Percentiles rank a stretch among this genome's conserved stretches.
phyloP scores from a whole-genome alignment of 768 basidiomycete genomes.

The Boletus rubropictus region DNA sequence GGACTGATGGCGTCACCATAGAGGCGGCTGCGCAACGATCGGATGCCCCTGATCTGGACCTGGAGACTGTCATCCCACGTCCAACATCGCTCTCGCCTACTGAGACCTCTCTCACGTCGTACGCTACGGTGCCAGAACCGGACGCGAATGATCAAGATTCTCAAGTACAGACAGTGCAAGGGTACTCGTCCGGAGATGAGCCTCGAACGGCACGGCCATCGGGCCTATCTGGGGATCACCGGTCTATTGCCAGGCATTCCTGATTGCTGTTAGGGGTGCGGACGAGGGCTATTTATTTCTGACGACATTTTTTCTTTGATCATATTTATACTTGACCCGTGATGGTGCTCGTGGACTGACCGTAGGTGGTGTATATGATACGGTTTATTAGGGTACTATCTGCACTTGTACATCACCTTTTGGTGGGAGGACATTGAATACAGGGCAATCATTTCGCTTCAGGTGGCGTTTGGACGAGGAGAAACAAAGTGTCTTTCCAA shows the following conservation, averaged over 20 bases:
- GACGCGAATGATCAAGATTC: not conserved
- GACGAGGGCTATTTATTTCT: not conserved
- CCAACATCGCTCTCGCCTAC: not conserved
- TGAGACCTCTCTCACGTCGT: conserved; percentile 13
- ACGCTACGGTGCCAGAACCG: conserved; percentile 7
- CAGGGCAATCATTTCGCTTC: not conserved
- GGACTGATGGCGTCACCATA: not conserved
- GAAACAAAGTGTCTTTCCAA: not conserved
- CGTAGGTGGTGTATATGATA: not conserved
- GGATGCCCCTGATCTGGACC: not conserved
- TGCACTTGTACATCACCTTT: not conserved
- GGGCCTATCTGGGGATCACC: not conserved
- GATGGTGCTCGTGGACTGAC: not conserved
- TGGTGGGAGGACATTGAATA: not conserved
- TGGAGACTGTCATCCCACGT: not conserved
- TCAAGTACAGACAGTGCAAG: not conserved
- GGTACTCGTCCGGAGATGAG: conserved; percentile 1
- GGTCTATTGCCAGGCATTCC: not conserved
- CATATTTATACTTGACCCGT: not conserved
- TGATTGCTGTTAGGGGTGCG: not conserved
- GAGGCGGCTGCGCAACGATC: not conserved
- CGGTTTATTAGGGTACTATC: not conserved
- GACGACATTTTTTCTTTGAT: not conserved
- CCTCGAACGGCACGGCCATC: conserved; percentile 18
- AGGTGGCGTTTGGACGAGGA: not conserved